A percentile compares a stretch with the other conserved stretches of the same genome.
phyloP scores from a whole-genome alignment of 2,329 filamentous ascomycete genomes.

The Pseudocercospora musae region DNA sequence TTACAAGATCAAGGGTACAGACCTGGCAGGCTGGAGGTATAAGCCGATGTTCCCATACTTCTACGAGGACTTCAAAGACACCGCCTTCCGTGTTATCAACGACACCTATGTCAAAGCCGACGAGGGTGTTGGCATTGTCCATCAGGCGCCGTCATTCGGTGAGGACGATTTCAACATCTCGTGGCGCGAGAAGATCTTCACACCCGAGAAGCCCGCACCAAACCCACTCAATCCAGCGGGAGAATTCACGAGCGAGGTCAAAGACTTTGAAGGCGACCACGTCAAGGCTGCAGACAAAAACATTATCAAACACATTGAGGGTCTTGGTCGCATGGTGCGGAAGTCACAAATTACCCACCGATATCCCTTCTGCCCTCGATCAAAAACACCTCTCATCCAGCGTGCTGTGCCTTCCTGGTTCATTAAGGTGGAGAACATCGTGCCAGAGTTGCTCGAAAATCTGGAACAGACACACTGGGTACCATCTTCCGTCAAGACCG shows the following conservation, averaged over 20 bases:
- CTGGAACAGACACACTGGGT: constrained; percentile 92
- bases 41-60: constrained; percentile 88
- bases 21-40: constrained; percentile 87
- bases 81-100: constrained; percentile 76
- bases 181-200: constrained; percentile 72
- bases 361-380: constrained; percentile 90
- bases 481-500: constrained; percentile 84
- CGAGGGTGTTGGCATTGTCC: constrained; percentile 89
- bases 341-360: constrained; percentile 88
- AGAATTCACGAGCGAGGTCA: constrained; percentile 71
- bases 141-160: constrained; percentile 90
- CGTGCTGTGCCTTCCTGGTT: constrained; percentile 93
- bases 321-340: constrained; percentile 70
- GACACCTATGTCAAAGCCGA: constrained; percentile 84
- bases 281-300: constrained; percentile 90
- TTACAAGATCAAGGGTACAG: constrained; percentile 70
- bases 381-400: constrained; percentile 93
- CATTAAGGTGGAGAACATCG: constrained; percentile 77
- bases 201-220: constrained; percentile 71
- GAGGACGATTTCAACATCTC: constrained; percentile 93
- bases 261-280: constrained; percentile 79
- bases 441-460: constrained; percentile 85
- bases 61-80: constrained; percentile 80
- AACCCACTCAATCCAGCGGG: constrained; percentile 87
- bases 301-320: constrained; percentile 86